Conservation (phyloP, 352 stramenopile genomes). For the Phytophthora parvispora region DNA sequence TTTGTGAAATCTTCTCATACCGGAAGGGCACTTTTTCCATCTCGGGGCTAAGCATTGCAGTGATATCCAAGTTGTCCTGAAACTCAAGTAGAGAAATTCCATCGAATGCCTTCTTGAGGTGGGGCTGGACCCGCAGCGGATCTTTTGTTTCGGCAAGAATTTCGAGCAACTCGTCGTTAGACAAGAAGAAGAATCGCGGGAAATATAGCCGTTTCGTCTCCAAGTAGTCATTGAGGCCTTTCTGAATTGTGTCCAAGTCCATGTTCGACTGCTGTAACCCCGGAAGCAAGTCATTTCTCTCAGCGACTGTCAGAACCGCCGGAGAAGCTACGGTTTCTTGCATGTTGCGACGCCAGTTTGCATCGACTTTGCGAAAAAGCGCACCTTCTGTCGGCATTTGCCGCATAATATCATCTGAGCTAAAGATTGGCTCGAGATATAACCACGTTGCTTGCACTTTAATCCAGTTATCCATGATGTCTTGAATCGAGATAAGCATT, state of each 20-base stretch:
- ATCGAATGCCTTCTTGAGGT: slow-evolving; percentile 96
- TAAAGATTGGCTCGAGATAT: slow-evolving; percentile 96
- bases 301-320: slow-evolving; percentile 79
- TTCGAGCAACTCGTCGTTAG: slow-evolving; percentile 94
- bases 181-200: slow-evolving; percentile 95
- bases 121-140: slow-evolving; percentile 94
- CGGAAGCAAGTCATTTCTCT: slow-evolving; percentile 83
- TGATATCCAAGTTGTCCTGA: slow-evolving; percentile 93
- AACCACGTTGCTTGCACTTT: slow-evolving; percentile 95
- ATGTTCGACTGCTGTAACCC: slow-evolving; percentile 91
- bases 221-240: slow-evolving; percentile 94
- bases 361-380: slow-evolving; percentile 91
- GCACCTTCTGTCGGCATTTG: slow-evolving; percentile 93
- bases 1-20: slow-evolving; percentile 90
- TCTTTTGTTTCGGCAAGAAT: slow-evolving; percentile 96
- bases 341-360: slow-evolving; percentile 92
- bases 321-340: slow-evolving; percentile 83
- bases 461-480: slow-evolving; percentile 96
- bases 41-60: slow-evolving; percentile 89
- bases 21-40: slow-evolving; percentile 92
- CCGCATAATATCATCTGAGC: slow-evolving; percentile 94
- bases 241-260: slow-evolving; percentile 96
- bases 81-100: slow-evolving; percentile 95
- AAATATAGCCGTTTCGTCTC: slow-evolving; percentile 94
- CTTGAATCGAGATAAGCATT: slow-evolving; percentile 90